Evolutionary conservation across 768 basidiomycete genomes (phyloP), one percentile per base, ranked within the genome.

Genomic region (Agaricus subrufescens): DNA sequence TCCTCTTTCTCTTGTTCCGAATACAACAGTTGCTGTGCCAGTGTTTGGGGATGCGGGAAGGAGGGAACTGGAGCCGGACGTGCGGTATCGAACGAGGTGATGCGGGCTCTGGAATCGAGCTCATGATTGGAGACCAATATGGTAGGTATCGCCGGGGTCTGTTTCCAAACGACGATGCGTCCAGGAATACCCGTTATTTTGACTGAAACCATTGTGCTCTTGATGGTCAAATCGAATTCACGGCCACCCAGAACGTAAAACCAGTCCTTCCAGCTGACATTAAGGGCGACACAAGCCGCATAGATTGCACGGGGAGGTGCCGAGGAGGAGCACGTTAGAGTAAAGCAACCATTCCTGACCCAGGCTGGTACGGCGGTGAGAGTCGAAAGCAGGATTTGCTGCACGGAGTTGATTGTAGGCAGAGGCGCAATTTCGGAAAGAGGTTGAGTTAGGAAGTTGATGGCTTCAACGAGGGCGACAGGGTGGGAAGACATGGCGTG

Each of bases 401-500:
- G 65, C 31, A 74, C 56, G 38, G 62, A 56, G 15, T 60, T 40
- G 55, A 72, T 59, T 50, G 62, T 63, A 34, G 58, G 50, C 4
- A 66, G 51, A 19, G 67, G 37, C 50, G 68, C 59, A 39, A 64
- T 60, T 25, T 67, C 54, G 40, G 69, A 46, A 39, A 77, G 64
- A 27, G 75, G 73, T 10, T 69, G 66, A 3, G 72, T 73, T 29
- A 77, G 61, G 63, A 75, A 75, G 46, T 58, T 61, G 56, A 72
- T 63, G 34, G 71, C 69, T 56, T 70, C 71, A 50, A 57, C 56
- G 47, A 73, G 60, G n/a, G 42, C 53, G 46, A 46, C 27, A 19
- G 54, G 15, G 52, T 56, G 10, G 34, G 46, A 55, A 55, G 54
- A 55, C 54, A 55, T 55, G 31, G 15, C n/a, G 19, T 19, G 19